Base-by-base conservation (phyloP, 2,329 filamentous ascomycete genomes). In the Aureobasidium sp. region DNA sequence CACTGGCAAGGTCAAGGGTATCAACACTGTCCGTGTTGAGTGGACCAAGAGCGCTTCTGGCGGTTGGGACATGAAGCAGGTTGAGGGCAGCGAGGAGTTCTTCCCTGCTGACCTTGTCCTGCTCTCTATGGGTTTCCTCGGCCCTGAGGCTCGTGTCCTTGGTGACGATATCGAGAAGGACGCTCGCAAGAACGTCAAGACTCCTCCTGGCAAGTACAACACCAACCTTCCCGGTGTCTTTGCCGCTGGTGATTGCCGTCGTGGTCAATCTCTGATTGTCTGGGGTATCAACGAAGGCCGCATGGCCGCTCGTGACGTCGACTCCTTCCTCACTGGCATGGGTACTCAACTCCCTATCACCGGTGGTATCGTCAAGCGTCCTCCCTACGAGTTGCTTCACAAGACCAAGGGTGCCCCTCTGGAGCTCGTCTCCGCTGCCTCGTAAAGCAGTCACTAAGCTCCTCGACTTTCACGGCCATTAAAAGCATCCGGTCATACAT, bases 221-320 rank as follows among this genome's bases (percentile, higher is more conserved):
- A 97, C 93, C 71, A 97, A 93, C 73, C 75, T 96, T 27, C 82
- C 89, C 17, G 93, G 92, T 66, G 86, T 97, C 58, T 97, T 96
- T 74, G 91, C 93, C 64, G 93, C 93, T 64, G 93, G 93, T 77
- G 93, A 97, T 77, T 97, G 93, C 76, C 89, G 92, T 64, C 88
- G 93, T 71, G 93, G 93, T 62, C 93, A 97, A 78, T 96, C 91
- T 61, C 81, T 97, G 63, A 97, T 97, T 76, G 92, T 97, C 67
- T 97, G 92, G 91, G 93, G 92, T 73, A 97, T 97, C 81, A 97
- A 97, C 73, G 93, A 97, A 78, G 93, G 93, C 70, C 89, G 93
- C 69, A 90, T 94, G 79, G 88, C 89, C 69, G 93, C 93, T 70
- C 89, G 93, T 65, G 92, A 97, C 75, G 89, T 97, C 62, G 93